Evolutionary conservation across 768 basidiomycete species (phyloP).

Genomic region (Boletellus ananiceps): DNA sequence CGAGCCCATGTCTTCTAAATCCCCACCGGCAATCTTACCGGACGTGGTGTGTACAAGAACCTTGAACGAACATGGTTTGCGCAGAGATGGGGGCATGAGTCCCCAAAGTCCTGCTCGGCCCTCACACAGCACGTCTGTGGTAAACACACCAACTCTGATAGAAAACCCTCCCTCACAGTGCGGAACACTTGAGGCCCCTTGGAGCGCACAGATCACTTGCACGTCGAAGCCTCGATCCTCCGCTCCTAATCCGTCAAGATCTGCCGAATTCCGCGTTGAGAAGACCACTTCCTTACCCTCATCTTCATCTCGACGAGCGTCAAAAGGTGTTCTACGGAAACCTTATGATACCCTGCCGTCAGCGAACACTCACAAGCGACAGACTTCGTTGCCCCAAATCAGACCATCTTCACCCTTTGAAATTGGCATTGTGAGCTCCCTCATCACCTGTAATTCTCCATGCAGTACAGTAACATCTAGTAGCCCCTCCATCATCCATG

Average conservation of each 20-base stretch:
- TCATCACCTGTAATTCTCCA: not conserved
- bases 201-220: not conserved
- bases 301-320: not conserved
- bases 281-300: constrained; percentile 1
- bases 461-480: constrained; percentile 11
- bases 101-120: not conserved
- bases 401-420: constrained; percentile 23
- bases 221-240: not conserved
- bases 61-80: constrained; percentile 1
- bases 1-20: not conserved
- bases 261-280: constrained; percentile 3
- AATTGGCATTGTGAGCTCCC: constrained; percentile 24
- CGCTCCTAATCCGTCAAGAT: constrained; percentile 1
- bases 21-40: not conserved
- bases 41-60: not conserved
- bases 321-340: constrained; percentile 7
- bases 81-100: not conserved
- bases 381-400: constrained; percentile 18
- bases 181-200: not conserved
- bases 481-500: constrained; percentile 30
- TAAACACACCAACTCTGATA: not conserved
- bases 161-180: not conserved
- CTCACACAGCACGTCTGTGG: not conserved
- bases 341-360: not conserved
- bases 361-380: not conserved